Conservation (phyloP, 805 yeast genomes). For the Lipomyces spencermartinsiae region DNA sequence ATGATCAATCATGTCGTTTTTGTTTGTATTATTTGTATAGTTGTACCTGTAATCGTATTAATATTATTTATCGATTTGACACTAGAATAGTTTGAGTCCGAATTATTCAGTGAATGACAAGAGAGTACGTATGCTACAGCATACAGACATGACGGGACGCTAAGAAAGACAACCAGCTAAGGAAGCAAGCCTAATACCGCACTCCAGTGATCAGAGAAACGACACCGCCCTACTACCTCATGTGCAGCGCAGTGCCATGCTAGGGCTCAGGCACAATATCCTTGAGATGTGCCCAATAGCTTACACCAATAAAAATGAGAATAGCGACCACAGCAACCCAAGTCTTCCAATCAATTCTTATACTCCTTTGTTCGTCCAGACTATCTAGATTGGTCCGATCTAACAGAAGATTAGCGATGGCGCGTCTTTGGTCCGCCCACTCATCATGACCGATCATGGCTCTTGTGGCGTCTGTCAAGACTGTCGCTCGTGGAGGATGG, state of each 20-base stretch:
- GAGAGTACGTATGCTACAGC: not conserved
- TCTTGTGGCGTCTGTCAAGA: not conserved
- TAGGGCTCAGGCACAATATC: not conserved
- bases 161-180: too few species aligned
- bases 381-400: not conserved
- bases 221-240: not conserved
- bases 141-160: too few species aligned
- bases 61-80: not conserved
- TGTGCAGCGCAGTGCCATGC: not conserved
- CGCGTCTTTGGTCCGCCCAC: constrained; percentile 1
- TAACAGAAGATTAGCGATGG: not conserved
- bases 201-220: not conserved
- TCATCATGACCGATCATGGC: not conserved
- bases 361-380: not conserved
- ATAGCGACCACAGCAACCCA: not conserved
- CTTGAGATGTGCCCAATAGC: not conserved
- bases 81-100: not conserved
- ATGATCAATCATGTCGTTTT: not conserved
- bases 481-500: not conserved
- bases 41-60: not conserved
- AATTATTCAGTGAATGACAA: not conserved
- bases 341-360: not conserved
- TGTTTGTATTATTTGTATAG: not conserved
- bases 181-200: too few species aligned
- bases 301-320: not conserved